Evolutionary conservation across 805 yeast genomes (phyloP), one percentile per base, ranked within the genome.

Genomic region (Candida patagonica): DNA sequence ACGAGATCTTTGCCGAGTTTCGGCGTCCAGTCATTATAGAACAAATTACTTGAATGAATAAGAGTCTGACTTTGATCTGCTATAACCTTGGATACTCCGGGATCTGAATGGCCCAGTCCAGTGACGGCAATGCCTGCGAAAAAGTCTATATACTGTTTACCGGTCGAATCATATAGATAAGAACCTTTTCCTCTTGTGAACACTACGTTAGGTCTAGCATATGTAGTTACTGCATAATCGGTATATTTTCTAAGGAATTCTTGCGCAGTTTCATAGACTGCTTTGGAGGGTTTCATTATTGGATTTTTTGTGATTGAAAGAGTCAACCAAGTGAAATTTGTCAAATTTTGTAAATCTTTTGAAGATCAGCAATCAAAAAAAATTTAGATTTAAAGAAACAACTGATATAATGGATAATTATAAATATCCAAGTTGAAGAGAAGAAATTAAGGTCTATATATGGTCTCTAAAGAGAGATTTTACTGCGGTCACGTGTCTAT

Each of bases 81-180:
- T 45, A 87, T 58, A 44, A 92, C 74, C 40, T 80, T 65, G 5
- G 94, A 73, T 26, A 92, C 71, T 46, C 77, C 80, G 3, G 78
- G 76, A 51, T 92, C 73, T 20, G 87, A 67, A 56, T 92, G 97
- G 2, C 98, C 98, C 47, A 92, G 66, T 1, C 84, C 80, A n/a
- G 95, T 89, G 12, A 92, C 98, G 1, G 98, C 97, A 50, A 92
- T 89, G 39, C 98, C 98, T 1, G 96, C 87, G 1, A 89, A 79
- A 62, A 92, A 89, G 57, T 92, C 98, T 37, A 92, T 70, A 55
- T 80, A 92, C 56, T 80, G 71, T 35, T 60, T 59, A 44, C 81
- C 80, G 51, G 84, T 86, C 36, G 80, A 61, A 59, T 92, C 98
- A 68, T 78, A 87, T 40, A 92, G 58, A 40, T 68, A 67, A n/a